A percentile compares a stretch with the other conserved stretches of the same genome.
Evolutionary conservation across 164 flowering plant genomes (phyloP).

Genomic region (Aristolochia contorta): DNA sequence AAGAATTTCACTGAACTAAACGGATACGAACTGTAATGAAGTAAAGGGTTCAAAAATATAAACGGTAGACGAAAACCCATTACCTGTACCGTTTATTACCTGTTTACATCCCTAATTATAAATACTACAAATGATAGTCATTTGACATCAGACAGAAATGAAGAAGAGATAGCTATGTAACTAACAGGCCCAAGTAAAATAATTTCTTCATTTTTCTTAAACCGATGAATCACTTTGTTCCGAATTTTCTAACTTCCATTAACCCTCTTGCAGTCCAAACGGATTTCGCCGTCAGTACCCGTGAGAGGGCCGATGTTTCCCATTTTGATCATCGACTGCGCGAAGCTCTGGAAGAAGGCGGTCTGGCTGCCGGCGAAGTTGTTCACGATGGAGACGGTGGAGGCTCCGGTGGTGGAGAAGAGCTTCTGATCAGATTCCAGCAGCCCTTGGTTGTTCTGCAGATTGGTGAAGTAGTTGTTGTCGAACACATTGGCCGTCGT

Average conservation of each 20-base stretch:
- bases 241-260: constrained; percentile 3
- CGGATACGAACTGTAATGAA: too few species aligned
- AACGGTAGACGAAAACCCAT: too few species aligned
- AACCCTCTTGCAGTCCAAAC: constrained; percentile 8
- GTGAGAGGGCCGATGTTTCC: constrained; percentile 17
- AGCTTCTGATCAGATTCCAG: constrained; percentile 16
- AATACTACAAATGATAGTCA: too few species aligned
- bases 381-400: constrained; percentile 11
- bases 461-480: constrained; percentile 15
- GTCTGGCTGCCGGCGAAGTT: constrained; percentile 7
- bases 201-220: too few species aligned
- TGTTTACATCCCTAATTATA: too few species aligned
- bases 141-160: too few species aligned
- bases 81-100: too few species aligned
- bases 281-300: constrained; percentile 10
- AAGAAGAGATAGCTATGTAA: too few species aligned
- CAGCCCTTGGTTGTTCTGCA: constrained; percentile 10
- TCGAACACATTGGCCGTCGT: constrained; percentile 10
- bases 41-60: too few species aligned
- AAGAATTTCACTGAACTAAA: too few species aligned
- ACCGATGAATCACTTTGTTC: too few species aligned
- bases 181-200: too few species aligned
- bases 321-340: constrained; percentile 14
- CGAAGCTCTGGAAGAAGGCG: constrained; percentile 13
- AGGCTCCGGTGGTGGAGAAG: constrained; percentile 6